A percentile compares a stretch with the other conserved stretches of the same genome.
Conservation (phyloP, 2,329 filamentous ascomycete genomes). For the Dactylellina haptotyla region DNA sequence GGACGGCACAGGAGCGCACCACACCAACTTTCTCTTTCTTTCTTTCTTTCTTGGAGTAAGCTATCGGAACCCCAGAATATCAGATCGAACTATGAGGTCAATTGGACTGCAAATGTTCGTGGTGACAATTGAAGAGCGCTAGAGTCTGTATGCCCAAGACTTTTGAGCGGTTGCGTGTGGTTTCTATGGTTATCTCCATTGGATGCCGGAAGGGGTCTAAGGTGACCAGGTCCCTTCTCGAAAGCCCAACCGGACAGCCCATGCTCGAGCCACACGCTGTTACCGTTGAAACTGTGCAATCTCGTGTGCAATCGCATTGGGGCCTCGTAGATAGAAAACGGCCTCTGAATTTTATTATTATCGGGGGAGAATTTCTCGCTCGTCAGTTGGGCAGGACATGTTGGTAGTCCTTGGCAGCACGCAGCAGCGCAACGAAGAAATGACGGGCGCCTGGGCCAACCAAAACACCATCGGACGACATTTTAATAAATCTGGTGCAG, state of each 20-base stretch:
- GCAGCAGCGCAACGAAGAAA: too few relatives aligned
- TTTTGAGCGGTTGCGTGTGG: conserved; percentile 39
- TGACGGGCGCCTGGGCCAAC: conserved; percentile 7
- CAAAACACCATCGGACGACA: conserved; percentile 39
- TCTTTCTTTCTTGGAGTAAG: not conserved
- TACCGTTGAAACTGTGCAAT: conserved; percentile 30
- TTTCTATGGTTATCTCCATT: conserved; percentile 53
- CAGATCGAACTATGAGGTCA: too few relatives aligned
- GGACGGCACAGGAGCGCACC: not conserved
- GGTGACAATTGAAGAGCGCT: not conserved
- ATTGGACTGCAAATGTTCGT: conserved; percentile 5
- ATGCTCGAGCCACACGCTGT: conserved; percentile 1
- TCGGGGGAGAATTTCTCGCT: not conserved
- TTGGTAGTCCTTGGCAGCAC: conserved; percentile 6
- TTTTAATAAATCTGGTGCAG: conserved; percentile 6
- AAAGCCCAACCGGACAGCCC: conserved; percentile 19
- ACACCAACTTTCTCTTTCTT: not conserved
- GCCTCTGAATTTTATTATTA: not conserved
- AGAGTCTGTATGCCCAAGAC: too few relatives aligned
- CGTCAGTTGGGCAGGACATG: not conserved
- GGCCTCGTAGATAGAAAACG: conserved; percentile 9
- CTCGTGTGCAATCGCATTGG: conserved; percentile 19
- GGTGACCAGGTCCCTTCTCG: conserved; percentile 20
- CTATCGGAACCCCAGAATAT: not conserved
- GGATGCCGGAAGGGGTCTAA: conserved; percentile 40